phyloP scores from a whole-genome alignment of 202 grass and related monocot species.

The Hordeum pubiflorum region DNA sequence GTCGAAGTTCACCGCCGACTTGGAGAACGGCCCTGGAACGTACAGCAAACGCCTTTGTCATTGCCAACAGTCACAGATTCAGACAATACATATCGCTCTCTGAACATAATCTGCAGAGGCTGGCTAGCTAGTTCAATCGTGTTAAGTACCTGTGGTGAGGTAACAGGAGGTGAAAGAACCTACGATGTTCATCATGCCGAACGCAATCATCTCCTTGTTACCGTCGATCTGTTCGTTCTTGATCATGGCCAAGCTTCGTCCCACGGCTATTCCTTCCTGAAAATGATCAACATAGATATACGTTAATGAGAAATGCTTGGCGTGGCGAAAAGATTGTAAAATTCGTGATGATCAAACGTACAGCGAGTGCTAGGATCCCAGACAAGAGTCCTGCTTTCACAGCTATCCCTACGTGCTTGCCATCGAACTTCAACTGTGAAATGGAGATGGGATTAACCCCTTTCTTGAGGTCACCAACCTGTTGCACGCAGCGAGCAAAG shows the following conservation, averaged over 20 bases:
- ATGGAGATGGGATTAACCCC: slow-evolving; percentile 82
- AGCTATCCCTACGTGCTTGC: slow-evolving; percentile 30
- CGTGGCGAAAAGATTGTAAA: background rate
- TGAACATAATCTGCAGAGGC: background rate
- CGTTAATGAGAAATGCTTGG: background rate
- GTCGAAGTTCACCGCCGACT: slow-evolving; percentile 92
- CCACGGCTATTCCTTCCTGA: slow-evolving; percentile 95
- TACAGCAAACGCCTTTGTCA: background rate
- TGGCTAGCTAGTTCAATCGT: background rate
- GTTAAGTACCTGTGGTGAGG: slow-evolving; percentile 59
- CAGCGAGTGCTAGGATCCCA: slow-evolving; percentile 75
- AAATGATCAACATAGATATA: background rate
- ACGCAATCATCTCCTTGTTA: slow-evolving; percentile 98
- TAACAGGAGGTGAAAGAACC: slow-evolving; percentile 96
- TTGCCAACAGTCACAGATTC: background rate
- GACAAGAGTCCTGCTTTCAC: slow-evolving; percentile 73
- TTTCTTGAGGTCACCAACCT: slow-evolving; percentile 90
- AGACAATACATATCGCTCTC: background rate
- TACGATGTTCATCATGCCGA: slow-evolving; percentile 85
- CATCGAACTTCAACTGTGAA: slow-evolving; percentile 46
- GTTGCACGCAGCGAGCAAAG: background rate
- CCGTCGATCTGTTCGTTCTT: slow-evolving; percentile 95
- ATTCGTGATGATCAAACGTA: slow-evolving; percentile 25
- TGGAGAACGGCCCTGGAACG: slow-evolving; percentile 77
- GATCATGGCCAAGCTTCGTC: slow-evolving; percentile 72